Evolutionary conservation across 208 protist genomes (phyloP).

Genomic region (Naegleria fowleri): DNA sequence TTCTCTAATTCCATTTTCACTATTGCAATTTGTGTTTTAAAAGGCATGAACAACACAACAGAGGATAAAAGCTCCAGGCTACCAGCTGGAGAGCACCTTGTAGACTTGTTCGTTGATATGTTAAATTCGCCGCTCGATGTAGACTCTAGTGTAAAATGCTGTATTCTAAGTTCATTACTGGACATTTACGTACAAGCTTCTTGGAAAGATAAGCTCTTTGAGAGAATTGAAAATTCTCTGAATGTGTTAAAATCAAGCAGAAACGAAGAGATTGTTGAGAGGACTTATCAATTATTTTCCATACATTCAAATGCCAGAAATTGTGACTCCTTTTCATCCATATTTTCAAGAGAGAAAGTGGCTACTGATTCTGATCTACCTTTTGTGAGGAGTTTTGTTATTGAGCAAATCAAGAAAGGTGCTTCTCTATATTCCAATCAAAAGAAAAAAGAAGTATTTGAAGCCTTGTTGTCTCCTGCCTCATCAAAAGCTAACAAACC

Average conservation of each 20-base stretch:
- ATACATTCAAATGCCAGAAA: too few relatives aligned
- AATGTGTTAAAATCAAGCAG: neutral
- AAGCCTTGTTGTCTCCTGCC: too few relatives aligned
- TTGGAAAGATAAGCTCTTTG: neutral
- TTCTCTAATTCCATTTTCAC: neutral
- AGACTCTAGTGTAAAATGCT: neutral
- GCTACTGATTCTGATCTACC: too few relatives aligned
- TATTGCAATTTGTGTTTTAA: neutral
- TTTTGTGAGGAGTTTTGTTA: too few relatives aligned
- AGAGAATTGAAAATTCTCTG: neutral
- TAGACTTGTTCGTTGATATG: neutral
- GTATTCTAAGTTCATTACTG: neutral
- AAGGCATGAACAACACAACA: neutral
- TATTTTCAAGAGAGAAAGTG: too few relatives aligned
- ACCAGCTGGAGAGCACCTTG: neutral
- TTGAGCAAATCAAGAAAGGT: too few relatives aligned
- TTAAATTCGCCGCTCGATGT: neutral
- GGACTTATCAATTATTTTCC: neutral
- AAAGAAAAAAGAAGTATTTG: too few relatives aligned
- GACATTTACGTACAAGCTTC: neutral
- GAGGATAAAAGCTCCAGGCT: neutral
- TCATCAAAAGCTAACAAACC: too few relatives aligned
- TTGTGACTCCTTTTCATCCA: too few relatives aligned
- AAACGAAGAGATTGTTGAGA: neutral
- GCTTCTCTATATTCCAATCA: too few relatives aligned